Base-by-base conservation (phyloP, 2,329 filamentous ascomycete genomes). In the Xenosphaeropsis pyriputrescens region DNA sequence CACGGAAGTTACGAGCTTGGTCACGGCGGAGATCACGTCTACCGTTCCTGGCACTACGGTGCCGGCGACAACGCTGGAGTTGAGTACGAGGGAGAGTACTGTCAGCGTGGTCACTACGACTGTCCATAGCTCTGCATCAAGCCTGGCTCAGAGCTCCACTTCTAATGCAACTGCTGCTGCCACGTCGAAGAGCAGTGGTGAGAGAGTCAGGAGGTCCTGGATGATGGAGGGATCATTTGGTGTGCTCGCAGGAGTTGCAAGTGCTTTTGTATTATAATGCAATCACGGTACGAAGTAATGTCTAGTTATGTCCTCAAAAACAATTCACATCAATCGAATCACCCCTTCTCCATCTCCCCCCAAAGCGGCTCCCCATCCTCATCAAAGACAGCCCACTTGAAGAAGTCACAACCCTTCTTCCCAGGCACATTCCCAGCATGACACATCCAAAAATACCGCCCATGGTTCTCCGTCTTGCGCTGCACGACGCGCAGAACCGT, bases 371-470 rank as follows among this genome's bases (percentile, higher is more conserved):
- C 75, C 1, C 89, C 89, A 55, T 95, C 80, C 29, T 93, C 77
- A 48, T 89, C 79, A 57, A 94, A 93, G 38, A 79, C 71, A 0
- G 82, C 85, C 86, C 86, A 94, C 43, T 82, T 68, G 48, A 94
- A 93, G 50, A 80, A 91, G 0, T 69, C 64, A 51, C 86, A 94
- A 5, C 72, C 75, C 30, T 75, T 60, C 59, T 68, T 79, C 34
- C 72, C 79, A 0, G 79, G 79, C 2, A 77, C 68, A 50, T 78
- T 83, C 6, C 79, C 75, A 0, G 75, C 75, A 58, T 93, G 75
- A 50, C 91, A 96, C 81, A 89, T 91, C 85, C 86, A 93, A 59
- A 93, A 91, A 54, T 96, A 93, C 49, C 69, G 68, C 0, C 89
- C 88, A 46, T 75, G 67, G 38, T 75, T 89, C 47, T 82, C 80